Evolutionary conservation across 345 rosid species (phyloP).

Genomic region (Ricinus communis): DNA sequence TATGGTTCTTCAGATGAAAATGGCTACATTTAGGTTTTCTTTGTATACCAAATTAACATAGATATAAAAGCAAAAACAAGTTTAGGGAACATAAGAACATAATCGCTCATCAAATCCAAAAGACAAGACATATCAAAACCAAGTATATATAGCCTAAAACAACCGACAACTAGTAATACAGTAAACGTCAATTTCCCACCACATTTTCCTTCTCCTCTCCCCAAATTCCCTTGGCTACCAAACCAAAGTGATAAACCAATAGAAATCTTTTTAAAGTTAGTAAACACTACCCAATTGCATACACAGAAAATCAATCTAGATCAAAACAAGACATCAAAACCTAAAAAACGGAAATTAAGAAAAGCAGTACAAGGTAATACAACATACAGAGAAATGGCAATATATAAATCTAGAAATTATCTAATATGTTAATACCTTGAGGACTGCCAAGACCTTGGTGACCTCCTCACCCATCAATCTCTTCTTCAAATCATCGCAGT

Average conservation of each 20-base stretch:
- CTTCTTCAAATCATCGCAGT: conserved; percentile 70
- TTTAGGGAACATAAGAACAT: neutral
- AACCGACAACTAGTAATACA: neutral
- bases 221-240: conserved; percentile 2
- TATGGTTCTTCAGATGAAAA: neutral
- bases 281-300: neutral
- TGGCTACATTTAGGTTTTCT: neutral
- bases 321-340: neutral
- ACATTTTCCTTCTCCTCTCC: neutral
- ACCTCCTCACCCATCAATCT: conserved; percentile 71
- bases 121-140: neutral
- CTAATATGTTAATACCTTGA: conserved; percentile 53
- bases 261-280: conserved; percentile 8
- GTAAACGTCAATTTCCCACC: neutral
- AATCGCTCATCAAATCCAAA: neutral
- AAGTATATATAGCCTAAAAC: neutral
- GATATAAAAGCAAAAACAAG: neutral
- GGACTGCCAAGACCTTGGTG: conserved; percentile 70
- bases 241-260: neutral
- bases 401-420: neutral
- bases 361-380: neutral
- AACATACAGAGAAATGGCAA: neutral
- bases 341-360: neutral
- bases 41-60: neutral
- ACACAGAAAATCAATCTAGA: neutral